Conservation (phyloP, 768 basidiomycete species). For the Macrolepiota dolichaula region DNA sequence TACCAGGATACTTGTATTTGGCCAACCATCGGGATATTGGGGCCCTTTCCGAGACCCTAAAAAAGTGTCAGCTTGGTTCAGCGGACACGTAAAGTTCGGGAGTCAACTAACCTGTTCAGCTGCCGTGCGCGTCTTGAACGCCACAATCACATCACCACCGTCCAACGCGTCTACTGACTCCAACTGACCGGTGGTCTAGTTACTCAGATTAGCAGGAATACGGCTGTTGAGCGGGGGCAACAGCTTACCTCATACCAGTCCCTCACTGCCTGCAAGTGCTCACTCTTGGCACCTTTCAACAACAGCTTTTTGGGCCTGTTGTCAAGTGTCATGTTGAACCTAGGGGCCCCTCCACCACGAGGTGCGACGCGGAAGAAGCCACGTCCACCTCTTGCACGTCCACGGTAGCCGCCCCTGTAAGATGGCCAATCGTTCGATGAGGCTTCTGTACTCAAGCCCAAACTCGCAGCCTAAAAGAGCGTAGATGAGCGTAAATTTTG, state of each 20-base stretch:
- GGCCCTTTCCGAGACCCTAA: slow-evolving; percentile 72
- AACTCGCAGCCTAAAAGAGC: slow-evolving; percentile 58
- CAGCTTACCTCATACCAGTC: slow-evolving; percentile 79
- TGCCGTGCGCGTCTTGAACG: slow-evolving; percentile 67
- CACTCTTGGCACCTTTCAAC: slow-evolving; percentile 60
- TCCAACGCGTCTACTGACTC: slow-evolving; percentile 58
- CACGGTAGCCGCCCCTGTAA: slow-evolving; percentile 71
- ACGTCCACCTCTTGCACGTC: slow-evolving; percentile 59
- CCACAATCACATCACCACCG: slow-evolving; percentile 57
- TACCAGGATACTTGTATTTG: slow-evolving; percentile 68
- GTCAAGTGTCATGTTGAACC: slow-evolving; percentile 84
- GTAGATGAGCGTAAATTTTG: neutral
- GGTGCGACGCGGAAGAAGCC: slow-evolving; percentile 52
- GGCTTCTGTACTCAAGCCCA: slow-evolving; percentile 61
- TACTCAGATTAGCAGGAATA: slow-evolving; percentile 6
- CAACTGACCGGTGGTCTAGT: slow-evolving; percentile 65
- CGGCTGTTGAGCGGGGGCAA: neutral
- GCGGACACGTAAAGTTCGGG: neutral
- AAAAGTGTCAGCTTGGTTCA: slow-evolving; percentile 12
- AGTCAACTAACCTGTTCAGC: slow-evolving; percentile 65
- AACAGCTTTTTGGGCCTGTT: slow-evolving; percentile 81
- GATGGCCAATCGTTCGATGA: slow-evolving; percentile 28
- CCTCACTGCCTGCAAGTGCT: slow-evolving; percentile 55
- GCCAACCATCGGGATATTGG: slow-evolving; percentile 62
- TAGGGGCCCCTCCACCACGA: slow-evolving; percentile 62